These are phyloP conservation scores for Cadophora gregata DNA, from an alignment of 2,329 filamentous ascomycete species.

Conservation along the genomic window DNA sequence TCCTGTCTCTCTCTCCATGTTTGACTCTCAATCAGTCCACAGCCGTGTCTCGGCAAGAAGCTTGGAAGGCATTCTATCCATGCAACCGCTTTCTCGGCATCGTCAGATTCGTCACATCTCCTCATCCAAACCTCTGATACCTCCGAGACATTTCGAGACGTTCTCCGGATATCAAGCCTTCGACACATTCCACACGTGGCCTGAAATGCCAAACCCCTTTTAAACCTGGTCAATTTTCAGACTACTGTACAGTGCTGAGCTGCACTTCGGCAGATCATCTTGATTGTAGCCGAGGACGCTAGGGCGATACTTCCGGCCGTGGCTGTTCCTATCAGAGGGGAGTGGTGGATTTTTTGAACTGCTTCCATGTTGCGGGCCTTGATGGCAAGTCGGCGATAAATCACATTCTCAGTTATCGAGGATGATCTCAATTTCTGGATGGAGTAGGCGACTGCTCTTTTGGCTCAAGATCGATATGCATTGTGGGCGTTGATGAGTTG, in stretches of 20 bases:
- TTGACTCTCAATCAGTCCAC: background rate
- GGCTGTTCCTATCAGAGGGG: background rate
- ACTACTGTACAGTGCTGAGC: background rate
- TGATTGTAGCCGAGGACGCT: conserved; percentile 5
- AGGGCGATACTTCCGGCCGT: background rate
- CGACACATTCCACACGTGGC: background rate
- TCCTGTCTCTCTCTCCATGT: background rate
- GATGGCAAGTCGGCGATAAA: background rate
- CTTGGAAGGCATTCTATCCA: background rate
- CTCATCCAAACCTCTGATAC: background rate
- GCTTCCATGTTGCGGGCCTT: background rate
- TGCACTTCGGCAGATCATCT: background rate
- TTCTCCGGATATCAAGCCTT: background rate
- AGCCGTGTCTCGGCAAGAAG: background rate
- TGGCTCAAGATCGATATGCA: too few relatives aligned
- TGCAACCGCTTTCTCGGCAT: background rate
- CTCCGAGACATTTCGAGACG: conserved; percentile 15
- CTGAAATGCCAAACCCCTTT: background rate
- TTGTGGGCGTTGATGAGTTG: background rate
- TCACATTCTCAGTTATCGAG: background rate
- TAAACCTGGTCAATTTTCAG: background rate
- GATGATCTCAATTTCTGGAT: conserved; percentile 14
- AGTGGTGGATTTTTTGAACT: background rate
- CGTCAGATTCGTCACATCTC: background rate
- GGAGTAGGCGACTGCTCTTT: background rate